Base-by-base conservation (phyloP, 2,329 filamentous ascomycete genomes). In the Phialophora macrospora region DNA sequence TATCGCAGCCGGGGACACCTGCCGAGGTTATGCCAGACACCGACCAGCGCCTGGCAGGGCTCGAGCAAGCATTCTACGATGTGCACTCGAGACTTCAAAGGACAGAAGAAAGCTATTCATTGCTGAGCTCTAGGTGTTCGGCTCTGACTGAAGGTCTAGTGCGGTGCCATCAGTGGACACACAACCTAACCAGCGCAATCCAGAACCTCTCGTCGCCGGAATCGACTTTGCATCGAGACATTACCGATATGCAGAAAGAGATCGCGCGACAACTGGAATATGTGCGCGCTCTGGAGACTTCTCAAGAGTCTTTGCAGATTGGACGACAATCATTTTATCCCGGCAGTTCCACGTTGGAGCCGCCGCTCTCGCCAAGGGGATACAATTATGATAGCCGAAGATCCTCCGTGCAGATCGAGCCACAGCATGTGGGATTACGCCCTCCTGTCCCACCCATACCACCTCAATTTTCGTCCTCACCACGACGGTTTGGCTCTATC, bases 401-500 rank as follows among this genome's bases (percentile, higher is more conserved):
- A 56, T 84, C 84, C 26, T 92, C 89, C 58, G 81, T 93, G 57
- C 86, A 62, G 84, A 88, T 57, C 83, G 85, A 60, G 82, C 85
- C 68, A 79, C 71, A 71, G 41, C 71, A 71, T 55, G 70, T 72
- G 14, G 68, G 66, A 9, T 58, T 69, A 44, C 57, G 71, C 51
- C 71, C 71, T 34, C 70, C 69, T 38, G 68, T 69, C 22, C 70
- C 70, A 9, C 59, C 67, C 6, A 69, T 70, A 14, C 69, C 70
- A 20, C 88, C 92, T n/a, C 92, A 93, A 75, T 83, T 97, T 63
- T 89, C 91, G 14, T 86, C 89, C 63, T 90, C 88, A 70, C 88
- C 92, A 17, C 88, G 93, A 66, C 88, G 91, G 34, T 97, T 93
- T 77, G 93, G 93, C 57, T 97, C 94, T 24, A 94, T 96, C 74